Evolutionary conservation across 139 green algal species (phyloP).

Genomic region (Chlamydomonas sphaeroides): DNA sequence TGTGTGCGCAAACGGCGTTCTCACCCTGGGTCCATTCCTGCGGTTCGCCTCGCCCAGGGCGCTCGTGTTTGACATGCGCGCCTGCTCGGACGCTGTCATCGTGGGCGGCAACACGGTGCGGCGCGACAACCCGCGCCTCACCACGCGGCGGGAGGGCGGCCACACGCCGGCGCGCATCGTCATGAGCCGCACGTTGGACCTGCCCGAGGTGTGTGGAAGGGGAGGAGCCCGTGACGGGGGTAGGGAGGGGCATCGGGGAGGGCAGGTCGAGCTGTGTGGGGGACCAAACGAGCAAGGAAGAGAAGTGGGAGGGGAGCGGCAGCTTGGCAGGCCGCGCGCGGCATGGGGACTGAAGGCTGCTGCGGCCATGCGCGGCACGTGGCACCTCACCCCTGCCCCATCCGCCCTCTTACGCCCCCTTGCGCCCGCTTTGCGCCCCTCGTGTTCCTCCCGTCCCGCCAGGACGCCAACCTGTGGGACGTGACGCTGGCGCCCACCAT

Average conservation of each 20-base stretch:
- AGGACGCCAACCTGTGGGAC: conserved; percentile 93
- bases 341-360: too few relatives aligned
- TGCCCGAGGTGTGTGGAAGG: conserved; percentile 72
- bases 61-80: conserved; percentile 86
- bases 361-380: too few relatives aligned
- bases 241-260: not conserved
- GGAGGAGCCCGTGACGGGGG: not conserved
- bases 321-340: too few relatives aligned
- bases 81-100: conserved; percentile 88
- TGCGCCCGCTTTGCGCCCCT: too few relatives aligned
- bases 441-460: not conserved
- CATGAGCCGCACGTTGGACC: conserved; percentile 91
- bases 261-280: too few relatives aligned
- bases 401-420: not conserved
- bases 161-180: conserved; percentile 92
- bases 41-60: too few relatives aligned
- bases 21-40: too few relatives aligned
- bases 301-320: too few relatives aligned
- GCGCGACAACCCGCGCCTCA: conserved; percentile 95
- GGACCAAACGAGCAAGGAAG: too few relatives aligned
- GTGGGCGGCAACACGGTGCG: conserved; percentile 95
- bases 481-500: conserved; percentile 90
- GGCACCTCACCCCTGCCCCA: not conserved
- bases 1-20: too few relatives aligned
- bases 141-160: conserved; percentile 87